Conservation (phyloP, 305 asterid genomes). For the Fraxinus sp. region DNA sequence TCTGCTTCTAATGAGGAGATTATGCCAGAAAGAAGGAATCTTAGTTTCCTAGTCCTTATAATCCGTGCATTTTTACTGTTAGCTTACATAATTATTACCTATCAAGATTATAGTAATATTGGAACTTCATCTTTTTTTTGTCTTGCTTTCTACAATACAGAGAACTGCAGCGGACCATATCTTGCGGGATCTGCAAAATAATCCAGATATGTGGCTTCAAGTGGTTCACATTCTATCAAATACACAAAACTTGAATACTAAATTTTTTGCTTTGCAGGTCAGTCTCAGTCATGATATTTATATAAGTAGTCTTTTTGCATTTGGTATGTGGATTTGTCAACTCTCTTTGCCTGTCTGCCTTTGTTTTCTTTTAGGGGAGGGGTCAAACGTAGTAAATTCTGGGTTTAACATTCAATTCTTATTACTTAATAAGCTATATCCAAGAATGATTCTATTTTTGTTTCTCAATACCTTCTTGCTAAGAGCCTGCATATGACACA, state of each 20-base stretch:
- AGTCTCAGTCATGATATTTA: conserved; percentile 18
- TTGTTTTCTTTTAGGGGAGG: neutral
- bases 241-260: conserved; percentile 78
- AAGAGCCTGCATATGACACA: neutral
- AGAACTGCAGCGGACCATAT: conserved; percentile 91
- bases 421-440: neutral
- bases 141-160: conserved; percentile 42
- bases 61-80: neutral
- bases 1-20: conserved; percentile 6
- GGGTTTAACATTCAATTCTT: neutral
- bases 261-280: conserved; percentile 93
- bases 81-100: neutral
- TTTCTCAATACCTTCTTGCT: neutral
- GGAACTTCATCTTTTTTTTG: neutral
- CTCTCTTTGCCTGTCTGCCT: neutral
- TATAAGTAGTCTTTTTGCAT: neutral
- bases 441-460: neutral
- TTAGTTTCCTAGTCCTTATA: neutral
- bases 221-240: conserved; percentile 91
- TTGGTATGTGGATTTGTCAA: neutral
- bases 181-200: conserved; percentile 89
- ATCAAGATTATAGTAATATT: neutral
- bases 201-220: conserved; percentile 99
- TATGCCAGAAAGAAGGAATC: neutral
- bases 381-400: neutral